A percentile compares a stretch with the other conserved stretches of the same genome.
Evolutionary conservation across 352 stramenopile species (phyloP).

Genomic region (Pythium vanterpoolii): DNA sequence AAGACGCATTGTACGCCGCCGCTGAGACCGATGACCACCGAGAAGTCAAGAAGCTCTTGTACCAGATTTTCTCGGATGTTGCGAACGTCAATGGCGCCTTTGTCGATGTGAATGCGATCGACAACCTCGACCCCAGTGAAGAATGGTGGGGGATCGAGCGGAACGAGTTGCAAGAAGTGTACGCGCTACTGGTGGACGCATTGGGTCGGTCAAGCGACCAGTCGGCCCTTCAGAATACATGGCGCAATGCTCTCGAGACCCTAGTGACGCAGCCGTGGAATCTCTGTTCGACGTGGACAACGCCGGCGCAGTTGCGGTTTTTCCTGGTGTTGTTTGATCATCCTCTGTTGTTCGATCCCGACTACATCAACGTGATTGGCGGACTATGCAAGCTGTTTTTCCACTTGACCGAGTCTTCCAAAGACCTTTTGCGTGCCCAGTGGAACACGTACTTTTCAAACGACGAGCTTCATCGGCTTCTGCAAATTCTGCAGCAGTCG

Average conservation of each 20-base stretch:
- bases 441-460: conserved; percentile 51
- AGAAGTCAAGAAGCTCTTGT: conserved; percentile 60
- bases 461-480: conserved; percentile 59
- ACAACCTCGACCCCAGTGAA: conserved; percentile 15
- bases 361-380: conserved; percentile 69
- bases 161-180: conserved; percentile 39
- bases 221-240: conserved; percentile 63
- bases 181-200: conserved; percentile 36
- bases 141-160: conserved; percentile 59
- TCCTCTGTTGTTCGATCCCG: conserved; percentile 69
- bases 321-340: conserved; percentile 76
- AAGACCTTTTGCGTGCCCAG: conserved; percentile 46
- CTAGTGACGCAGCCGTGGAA: conserved; percentile 76
- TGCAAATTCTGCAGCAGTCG: conserved; percentile 71
- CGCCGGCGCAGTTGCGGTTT: conserved; percentile 42
- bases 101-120: not conserved
- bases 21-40: conserved; percentile 42
- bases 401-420: conserved; percentile 45
- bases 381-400: conserved; percentile 71
- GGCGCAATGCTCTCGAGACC: conserved; percentile 63
- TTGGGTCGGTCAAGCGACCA: conserved; percentile 34
- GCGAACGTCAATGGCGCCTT: conserved; percentile 53
- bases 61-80: conserved; percentile 67
- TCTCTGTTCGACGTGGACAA: conserved; percentile 65
- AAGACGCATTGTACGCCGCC: conserved; percentile 38